A percentile compares a stretch with the other conserved stretches of the same genome.
These are phyloP conservation scores for Prunus mira DNA, from an alignment of 306 rosid species.

Conservation along the genomic window DNA sequence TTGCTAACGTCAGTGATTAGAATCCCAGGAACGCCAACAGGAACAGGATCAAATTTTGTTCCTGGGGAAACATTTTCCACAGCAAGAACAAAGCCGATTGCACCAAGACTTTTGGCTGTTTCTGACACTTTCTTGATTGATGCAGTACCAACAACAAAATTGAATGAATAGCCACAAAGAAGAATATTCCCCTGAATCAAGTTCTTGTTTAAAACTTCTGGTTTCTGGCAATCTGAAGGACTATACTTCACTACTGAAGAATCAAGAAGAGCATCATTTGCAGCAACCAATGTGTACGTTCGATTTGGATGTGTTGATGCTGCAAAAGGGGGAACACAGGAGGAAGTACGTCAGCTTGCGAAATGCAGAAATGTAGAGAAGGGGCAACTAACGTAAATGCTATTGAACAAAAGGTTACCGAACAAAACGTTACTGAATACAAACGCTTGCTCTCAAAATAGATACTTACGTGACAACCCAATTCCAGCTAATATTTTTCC, in stretches of 20 bases:
- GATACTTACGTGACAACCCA: conserved; percentile 87
- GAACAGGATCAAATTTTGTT: conserved; percentile 95
- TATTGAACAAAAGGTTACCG: background rate
- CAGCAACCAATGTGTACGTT: conserved; percentile 86
- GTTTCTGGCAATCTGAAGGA: conserved; percentile 93
- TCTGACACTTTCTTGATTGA: conserved; percentile 83
- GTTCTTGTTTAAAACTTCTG: conserved; percentile 84
- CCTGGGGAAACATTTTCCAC: conserved; percentile 94
- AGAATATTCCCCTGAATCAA: conserved; percentile 91
- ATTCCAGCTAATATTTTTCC: conserved; percentile 86
- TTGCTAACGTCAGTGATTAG: conserved; percentile 73
- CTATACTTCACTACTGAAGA: conserved; percentile 79
- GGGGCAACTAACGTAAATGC: background rate
- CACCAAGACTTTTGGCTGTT: conserved; percentile 94
- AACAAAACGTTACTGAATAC: background rate
- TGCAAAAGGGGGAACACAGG: conserved; percentile 34
- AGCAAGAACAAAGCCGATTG: conserved; percentile 92
- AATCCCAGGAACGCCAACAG: conserved; percentile 88
- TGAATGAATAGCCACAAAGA: conserved; percentile 98
- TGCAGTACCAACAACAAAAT: conserved; percentile 84
- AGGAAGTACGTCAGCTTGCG: conserved; percentile 24
- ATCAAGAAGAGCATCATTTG: conserved; percentile 88
- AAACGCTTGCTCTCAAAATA: background rate
- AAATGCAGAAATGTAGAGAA: background rate
- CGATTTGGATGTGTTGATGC: conserved; percentile 76